Base-by-base conservation (phyloP, 305 asterid species). In the Andrographis paniculata region DNA sequence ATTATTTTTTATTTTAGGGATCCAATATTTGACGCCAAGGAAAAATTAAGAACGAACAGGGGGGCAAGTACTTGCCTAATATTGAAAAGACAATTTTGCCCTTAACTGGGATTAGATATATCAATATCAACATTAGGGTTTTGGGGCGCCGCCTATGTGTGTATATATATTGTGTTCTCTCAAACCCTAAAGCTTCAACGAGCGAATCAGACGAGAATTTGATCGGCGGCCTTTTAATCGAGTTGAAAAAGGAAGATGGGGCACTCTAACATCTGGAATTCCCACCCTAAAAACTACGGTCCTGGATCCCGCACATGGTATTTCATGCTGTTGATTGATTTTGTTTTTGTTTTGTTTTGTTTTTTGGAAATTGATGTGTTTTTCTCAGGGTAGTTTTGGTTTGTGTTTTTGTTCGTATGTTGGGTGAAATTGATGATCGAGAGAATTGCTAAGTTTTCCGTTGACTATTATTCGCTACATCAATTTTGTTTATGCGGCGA, bases 221-320 rank as follows among this genome's bases (percentile, higher is more conserved):
- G 13, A 33, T 33, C 12, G 31, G 48, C 69, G 50, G 28, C 58
- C 1, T 11, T 2, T 48, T 31, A 45, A 21, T 14, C 9, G 43
- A 46, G 58, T 33, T 42, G 49, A 9, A 15, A 24, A 24, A 24
- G 6, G 8, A 24, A 22, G 50, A 50, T 77, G 86, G 81, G 86
- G 5, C 79, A 73, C 71, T 58, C 75, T 52, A 77, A 77, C 64
- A 35, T 77, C 62, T 77, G 86, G 86, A 77, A 74, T 47, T 59
- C 85, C 55, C 85, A 77, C 55, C 85, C 81, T 15, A 77, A 77
- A 43, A 73, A 9, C 54, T 77, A 77, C 49, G 86, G 86, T 43
- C 79, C 86, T 16, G 86, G 82, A 31, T 77, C 86, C 49, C 86
- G 86, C 57, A 64, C 86, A 41, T 77, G 86, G 86, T 77, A 73